Base-by-base conservation (phyloP, 768 basidiomycete genomes). In the Lactifluus pinguis region DNA sequence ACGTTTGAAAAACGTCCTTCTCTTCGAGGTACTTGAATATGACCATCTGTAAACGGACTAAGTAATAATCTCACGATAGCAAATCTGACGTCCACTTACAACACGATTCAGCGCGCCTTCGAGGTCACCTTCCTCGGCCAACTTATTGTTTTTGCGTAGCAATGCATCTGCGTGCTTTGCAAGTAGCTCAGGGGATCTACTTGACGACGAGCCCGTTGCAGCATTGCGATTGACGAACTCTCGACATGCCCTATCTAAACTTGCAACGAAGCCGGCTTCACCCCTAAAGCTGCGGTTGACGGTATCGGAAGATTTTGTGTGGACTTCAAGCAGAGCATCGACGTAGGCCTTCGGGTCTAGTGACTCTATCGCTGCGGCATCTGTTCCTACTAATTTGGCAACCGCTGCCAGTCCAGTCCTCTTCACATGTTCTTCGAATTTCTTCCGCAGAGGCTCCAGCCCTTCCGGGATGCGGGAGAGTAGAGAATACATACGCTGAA, bases 21-120 rank as follows among this genome's bases (percentile, higher is more conserved):
- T 98, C 95, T 71, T 95, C 92, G 68, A 98, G 88, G 74, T 97
- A 98, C 72, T 94, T 94, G 88, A 99, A 97, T 52, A 98, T 76
- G 14, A 91, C 80, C 94, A 98, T 97, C 95, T 98, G 69, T 2
- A 64, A 53, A 38, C 14, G 30, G 41, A 21, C 47, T 53, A 56
- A 49, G 60, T 34, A 48, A n/a, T 19, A 32, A 30, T 6, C 11
- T 44, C 39, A 45, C 17, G 13, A 49, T 4, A 7, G 11, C 52
- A 8, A 4, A n/a, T 36, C 29, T 19, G 25, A 39, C 68, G 32
- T 8, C 15, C 11, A 75, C 87, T 53, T 71, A 95, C 95, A 69
- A 93, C 91, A 66, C 92, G 88, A 71, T 92, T 89, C 48, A 99
- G 72, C 10, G 92, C 91, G 55, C 84, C 83, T 72, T 99, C 95